These are phyloP conservation scores for Blastobotrys muscicola DNA, from an alignment of 805 yeast species.

Conservation along the genomic window DNA sequence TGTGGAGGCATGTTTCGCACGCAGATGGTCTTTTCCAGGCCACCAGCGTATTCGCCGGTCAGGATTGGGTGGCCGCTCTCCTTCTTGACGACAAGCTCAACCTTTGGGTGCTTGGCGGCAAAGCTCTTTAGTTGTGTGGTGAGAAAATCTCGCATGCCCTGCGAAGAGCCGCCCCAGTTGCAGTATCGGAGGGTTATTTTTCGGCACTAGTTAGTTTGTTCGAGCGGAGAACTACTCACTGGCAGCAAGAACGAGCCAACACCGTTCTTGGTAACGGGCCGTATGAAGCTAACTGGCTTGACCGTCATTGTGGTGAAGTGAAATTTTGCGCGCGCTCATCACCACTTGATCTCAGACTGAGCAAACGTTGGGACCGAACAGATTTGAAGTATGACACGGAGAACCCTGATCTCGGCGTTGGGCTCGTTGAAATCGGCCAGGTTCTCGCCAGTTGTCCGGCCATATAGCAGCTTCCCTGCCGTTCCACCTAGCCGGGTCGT, in stretches of 20 bases:
- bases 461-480: no score
- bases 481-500: no score
- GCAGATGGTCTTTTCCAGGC: constrained; percentile 52
- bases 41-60: constrained; percentile 46
- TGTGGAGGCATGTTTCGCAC: constrained; percentile 60
- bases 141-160: constrained; percentile 68
- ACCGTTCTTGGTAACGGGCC: constrained; percentile 19
- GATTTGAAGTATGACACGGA: no score
- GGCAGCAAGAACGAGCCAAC: constrained; percentile 30
- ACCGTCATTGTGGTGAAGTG: no score
- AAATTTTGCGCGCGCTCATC: no score
- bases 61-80: constrained; percentile 79
- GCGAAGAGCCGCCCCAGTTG: constrained; percentile 93
- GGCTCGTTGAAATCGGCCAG: no score
- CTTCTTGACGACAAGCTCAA: constrained; percentile 61
- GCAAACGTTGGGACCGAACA: no score
- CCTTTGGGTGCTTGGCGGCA: constrained; percentile 52
- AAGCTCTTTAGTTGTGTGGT: constrained; percentile 41
- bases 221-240: not conserved
- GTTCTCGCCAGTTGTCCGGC: no score
- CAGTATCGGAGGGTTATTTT: constrained; percentile 72
- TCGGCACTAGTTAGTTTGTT: constrained; percentile 42
- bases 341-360: no score
- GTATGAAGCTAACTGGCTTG: no score
- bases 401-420: no score